phyloP scores from a whole-genome alignment of 2,329 filamentous ascomycete genomes.

The Westerdykella sp. region DNA sequence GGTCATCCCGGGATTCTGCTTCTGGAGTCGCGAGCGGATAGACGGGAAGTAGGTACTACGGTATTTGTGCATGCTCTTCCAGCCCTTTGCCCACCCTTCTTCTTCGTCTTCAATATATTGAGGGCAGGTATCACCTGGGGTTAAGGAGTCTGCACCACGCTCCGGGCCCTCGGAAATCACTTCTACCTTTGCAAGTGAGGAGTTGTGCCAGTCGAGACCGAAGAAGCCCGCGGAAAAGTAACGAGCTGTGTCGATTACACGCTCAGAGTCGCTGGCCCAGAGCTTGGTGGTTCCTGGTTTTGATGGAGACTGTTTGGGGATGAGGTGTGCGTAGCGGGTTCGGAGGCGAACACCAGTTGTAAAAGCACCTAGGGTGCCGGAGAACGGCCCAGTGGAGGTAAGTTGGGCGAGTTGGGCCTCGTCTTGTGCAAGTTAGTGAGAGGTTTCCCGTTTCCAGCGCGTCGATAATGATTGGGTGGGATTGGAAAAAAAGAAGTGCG shows the following conservation, averaged over 20 bases:
- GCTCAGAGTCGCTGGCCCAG: conserved; percentile 51
- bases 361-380: conserved; percentile 50
- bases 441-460: background rate
- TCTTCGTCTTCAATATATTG: conserved; percentile 34
- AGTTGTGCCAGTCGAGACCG: conserved; percentile 43
- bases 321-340: conserved; percentile 48
- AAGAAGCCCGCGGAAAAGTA: conserved; percentile 53
- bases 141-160: conserved; percentile 51
- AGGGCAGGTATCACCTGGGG: conserved; percentile 46
- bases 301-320: conserved; percentile 20
- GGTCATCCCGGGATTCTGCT: conserved; percentile 39
- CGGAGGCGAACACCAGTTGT: conserved; percentile 49
- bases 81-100: conserved; percentile 48
- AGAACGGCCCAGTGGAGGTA: conserved; percentile 51
- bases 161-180: conserved; percentile 49
- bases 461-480: too few species aligned
- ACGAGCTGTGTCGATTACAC: conserved; percentile 52
- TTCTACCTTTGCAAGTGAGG: conserved; percentile 36
- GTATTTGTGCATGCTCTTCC: conserved; percentile 43
- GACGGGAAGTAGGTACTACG: conserved; percentile 43
- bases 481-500: too few species aligned
- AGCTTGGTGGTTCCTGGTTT: conserved; percentile 22
- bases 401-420: conserved; percentile 47
- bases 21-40: conserved; percentile 42
- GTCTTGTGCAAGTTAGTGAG: conserved; percentile 29